Evolutionary conservation across 495 filamentous ascomycete genomes (phyloP), one percentile per base, ranked within the genome.

Genomic region (Penicillium bovifimosum): DNA sequence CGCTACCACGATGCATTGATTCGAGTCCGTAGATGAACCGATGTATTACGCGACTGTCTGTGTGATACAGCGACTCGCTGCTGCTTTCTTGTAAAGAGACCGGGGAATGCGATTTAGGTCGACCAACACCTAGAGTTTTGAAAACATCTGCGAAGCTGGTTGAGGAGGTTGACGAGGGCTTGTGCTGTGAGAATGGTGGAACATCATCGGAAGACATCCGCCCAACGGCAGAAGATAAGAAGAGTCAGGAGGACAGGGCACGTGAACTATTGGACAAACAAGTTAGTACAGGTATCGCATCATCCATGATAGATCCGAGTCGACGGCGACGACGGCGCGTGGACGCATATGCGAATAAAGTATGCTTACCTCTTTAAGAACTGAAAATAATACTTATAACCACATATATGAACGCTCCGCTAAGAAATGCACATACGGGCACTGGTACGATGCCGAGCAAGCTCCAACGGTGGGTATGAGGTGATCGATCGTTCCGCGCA

Each of bases 131-230:
- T 75, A 76, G 44, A 31, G 71, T 74, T 51, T 71, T 74, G 59
- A 75, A 73, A 27, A 76, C 74, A 68, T 72, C 71, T 36, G 70
- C 68, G 56, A 75, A 71, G 42, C 63, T 74, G 31, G 71, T 69
- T 41, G 71, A 65, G 48, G 72, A 64, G 31, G 71, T 69, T 41
- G 71, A 65, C 50, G 72, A 64, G 35, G 64, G 58, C 58, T 74
- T 74, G 33, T 57, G 58, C 36, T 68, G 64, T 32, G 69, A 62
- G 47, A 66, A 51, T 36, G 59, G 56, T 65, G 61, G 58, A 65
- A 58, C 74, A 75, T 76, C 71, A 61, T 73, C 72, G 66, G 71
- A 64, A 73, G 70, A 70, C 72, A 76, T 74, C 61, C 71, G 72
- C 67, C 63, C 61, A 43, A 41, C 48, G 63, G 41, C 50, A 42